Conservation (phyloP, 345 rosid genomes). For the Cardiospermum halicacabum region DNA sequence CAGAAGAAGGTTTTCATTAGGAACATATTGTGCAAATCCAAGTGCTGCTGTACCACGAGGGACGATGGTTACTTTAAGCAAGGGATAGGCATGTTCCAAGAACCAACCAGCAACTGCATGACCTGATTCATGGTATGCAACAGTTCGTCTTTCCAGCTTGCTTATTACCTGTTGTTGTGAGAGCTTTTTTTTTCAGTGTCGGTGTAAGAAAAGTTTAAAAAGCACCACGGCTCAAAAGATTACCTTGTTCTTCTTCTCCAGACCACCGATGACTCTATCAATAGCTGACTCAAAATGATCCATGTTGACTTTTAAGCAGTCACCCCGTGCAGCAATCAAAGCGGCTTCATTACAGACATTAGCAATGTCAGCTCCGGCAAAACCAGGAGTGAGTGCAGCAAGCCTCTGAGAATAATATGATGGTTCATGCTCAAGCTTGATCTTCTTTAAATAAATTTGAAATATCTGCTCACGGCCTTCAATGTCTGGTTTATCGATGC, state of each 20-base stretch:
- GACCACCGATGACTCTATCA: constrained; percentile 96
- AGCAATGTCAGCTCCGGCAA: constrained; percentile 97
- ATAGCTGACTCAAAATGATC: constrained; percentile 90
- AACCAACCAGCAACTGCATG: constrained; percentile 97
- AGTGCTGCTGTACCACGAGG: constrained; percentile 98
- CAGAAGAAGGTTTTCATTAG: constrained; percentile 90
- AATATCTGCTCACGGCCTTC: constrained; percentile 92
- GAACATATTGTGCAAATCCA: constrained; percentile 95
- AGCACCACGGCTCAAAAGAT: background rate
- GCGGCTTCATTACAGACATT: constrained; percentile 97
- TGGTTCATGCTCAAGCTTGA: constrained; percentile 80
- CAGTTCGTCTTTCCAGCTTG: constrained; percentile 82
- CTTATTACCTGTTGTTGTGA: constrained; percentile 90
- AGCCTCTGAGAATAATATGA: constrained; percentile 78
- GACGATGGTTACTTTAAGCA: constrained; percentile 90
- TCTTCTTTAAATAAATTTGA: constrained; percentile 67
- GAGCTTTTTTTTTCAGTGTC: too few relatives aligned
- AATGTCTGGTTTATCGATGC: constrained; percentile 88
- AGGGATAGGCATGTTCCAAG: constrained; percentile 95
- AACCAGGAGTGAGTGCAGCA: constrained; percentile 94
- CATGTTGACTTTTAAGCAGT: constrained; percentile 50
- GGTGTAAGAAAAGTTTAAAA: too few relatives aligned
- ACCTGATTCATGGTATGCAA: constrained; percentile 96
- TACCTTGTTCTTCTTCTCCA: constrained; percentile 96
- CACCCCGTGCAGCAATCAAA: constrained; percentile 79